Conservation (phyloP, 2,329 filamentous ascomycete species). For the Zymoseptoria ardabiliae region DNA sequence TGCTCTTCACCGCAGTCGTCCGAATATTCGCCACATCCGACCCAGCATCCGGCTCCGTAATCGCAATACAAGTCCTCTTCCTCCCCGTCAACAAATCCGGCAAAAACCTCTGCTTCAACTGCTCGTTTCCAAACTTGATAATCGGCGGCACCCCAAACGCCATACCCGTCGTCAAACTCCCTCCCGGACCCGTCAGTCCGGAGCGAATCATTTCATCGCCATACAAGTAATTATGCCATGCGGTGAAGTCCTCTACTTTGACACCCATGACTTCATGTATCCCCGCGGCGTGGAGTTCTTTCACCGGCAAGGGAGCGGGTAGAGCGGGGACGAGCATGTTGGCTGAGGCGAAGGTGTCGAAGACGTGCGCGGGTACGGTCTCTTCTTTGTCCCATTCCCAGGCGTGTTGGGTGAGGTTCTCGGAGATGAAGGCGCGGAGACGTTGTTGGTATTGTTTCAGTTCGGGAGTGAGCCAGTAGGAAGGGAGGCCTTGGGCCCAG, state of each 20-base stretch:
- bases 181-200: conserved; percentile 57
- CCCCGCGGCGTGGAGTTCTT: conserved; percentile 58
- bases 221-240: conserved; percentile 63
- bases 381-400: conserved; percentile 64
- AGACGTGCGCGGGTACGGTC: conserved; percentile 57
- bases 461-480: conserved; percentile 61
- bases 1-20: conserved; percentile 56
- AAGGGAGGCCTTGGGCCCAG: conserved; percentile 62
- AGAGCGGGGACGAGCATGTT: conserved; percentile 66
- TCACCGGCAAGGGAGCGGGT: conserved; percentile 60
- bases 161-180: conserved; percentile 62
- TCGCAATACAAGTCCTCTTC: conserved; percentile 66
- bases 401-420: conserved; percentile 55
- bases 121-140: conserved; percentile 57
- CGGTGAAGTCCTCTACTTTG: conserved; percentile 67
- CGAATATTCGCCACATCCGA: conserved; percentile 67
- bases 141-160: conserved; percentile 66
- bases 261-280: conserved; percentile 60
- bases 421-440: conserved; percentile 57
- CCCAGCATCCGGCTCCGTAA: conserved; percentile 69
- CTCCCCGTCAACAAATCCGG: conserved; percentile 60
- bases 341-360: conserved; percentile 54
- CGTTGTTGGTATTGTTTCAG: conserved; percentile 61
- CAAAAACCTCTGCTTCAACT: conserved; percentile 59
- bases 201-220: conserved; percentile 61